These are phyloP conservation scores for Mycena filopes DNA, from an alignment of 768 basidiomycete genomes.

Conservation along the genomic window DNA sequence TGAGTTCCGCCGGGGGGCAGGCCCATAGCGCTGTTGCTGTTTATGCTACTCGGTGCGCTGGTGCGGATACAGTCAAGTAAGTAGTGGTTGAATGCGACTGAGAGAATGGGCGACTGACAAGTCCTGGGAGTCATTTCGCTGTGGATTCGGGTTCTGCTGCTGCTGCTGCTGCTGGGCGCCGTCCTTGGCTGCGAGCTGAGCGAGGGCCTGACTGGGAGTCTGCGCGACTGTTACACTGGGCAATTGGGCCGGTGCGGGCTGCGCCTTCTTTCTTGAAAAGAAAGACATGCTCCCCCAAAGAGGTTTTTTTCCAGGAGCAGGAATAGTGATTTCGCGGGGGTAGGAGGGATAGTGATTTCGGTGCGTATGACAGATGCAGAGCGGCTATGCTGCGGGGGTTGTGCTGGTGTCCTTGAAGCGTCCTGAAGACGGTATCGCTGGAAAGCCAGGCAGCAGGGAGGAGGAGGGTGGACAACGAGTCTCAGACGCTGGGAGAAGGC, in stretches of 20 bases:
- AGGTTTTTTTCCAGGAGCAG: no score
- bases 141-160: conserved; percentile 35
- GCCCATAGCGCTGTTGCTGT: conserved; percentile 33
- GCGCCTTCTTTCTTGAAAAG: conserved; percentile 90
- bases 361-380: no score
- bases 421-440: no score
- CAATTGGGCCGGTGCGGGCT: conserved; percentile 56
- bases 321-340: no score
- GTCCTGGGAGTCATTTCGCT: conserved; percentile 32
- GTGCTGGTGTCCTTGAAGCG: no score
- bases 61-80: conserved; percentile 15
- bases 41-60: conserved; percentile 38
- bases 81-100: neutral
- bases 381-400: no score
- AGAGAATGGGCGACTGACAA: conserved; percentile 35
- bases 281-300: conserved; percentile 95
- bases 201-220: conserved; percentile 75
- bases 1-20: conserved; percentile 10
- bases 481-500: no score
- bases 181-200: conserved; percentile 57
- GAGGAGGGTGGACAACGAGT: no score
- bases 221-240: conserved; percentile 67
- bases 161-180: conserved; percentile 43
- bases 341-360: no score
- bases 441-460: no score